phyloP scores from a whole-genome alignment of 2,329 filamentous ascomycete species.

The Colletotrichum agaves region DNA sequence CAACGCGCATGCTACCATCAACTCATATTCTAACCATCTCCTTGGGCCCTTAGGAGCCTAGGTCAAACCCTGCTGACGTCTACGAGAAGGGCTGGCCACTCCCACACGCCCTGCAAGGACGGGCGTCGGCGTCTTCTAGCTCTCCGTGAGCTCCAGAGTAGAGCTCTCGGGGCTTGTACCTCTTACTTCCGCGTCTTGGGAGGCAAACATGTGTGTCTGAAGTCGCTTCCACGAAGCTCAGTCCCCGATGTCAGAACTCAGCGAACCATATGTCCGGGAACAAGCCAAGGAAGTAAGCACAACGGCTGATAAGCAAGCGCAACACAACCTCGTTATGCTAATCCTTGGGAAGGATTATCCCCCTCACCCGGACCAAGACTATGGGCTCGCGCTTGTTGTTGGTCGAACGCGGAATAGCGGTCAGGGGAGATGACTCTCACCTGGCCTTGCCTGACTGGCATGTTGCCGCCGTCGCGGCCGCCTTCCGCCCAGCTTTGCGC shows the following conservation, averaged over 20 bases:
- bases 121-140: constrained; percentile 33
- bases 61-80: constrained; percentile 32
- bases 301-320: constrained; percentile 17
- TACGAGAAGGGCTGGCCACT: neutral
- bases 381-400: constrained; percentile 13
- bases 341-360: constrained; percentile 7
- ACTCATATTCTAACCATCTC: constrained; percentile 34
- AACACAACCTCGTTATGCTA: constrained; percentile 4
- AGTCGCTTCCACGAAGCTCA: constrained; percentile 2
- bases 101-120: constrained; percentile 27
- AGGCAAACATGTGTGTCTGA: constrained; percentile 23
- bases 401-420: constrained; percentile 2
- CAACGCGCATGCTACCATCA: constrained; percentile 28
- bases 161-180: constrained; percentile 23
- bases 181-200: constrained; percentile 1
- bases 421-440: neutral
- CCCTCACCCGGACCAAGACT: constrained; percentile 25
- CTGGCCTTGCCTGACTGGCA: constrained; percentile 24
- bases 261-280: constrained; percentile 25
- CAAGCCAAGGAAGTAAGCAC: constrained; percentile 8
- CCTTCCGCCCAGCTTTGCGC: constrained; percentile 3
- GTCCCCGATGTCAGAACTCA: constrained; percentile 26
- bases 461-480: constrained; percentile 16
- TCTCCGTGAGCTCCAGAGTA: constrained; percentile 20
- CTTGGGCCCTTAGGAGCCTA: constrained; percentile 30